Evolutionary conservation across 139 green algal species (phyloP), one percentile per base, ranked within the genome.

Genomic region (Marvania coccoides): DNA sequence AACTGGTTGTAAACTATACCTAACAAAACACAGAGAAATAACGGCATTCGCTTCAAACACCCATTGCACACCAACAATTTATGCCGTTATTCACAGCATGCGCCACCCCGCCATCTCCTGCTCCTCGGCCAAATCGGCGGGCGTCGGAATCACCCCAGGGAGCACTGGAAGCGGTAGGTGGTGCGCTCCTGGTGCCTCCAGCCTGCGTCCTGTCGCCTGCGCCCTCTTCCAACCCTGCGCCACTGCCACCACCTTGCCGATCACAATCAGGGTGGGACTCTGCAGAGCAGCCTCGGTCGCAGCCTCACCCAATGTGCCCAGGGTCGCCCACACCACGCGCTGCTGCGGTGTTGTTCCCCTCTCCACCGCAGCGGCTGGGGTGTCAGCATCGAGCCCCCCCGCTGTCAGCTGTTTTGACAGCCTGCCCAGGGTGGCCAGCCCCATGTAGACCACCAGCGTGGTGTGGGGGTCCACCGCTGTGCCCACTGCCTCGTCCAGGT

Each of bases 391-490:
- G 14, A 92, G 61, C 5, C 92, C 92, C 1, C 26, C 67, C 12
- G 48, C 58, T 3, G 75, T 34, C 15, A 99, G 79, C 71, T 85
- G 77, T 48, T 63, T n/a, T 2, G 74, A 65, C 33, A 97, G 80
- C 8, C 37, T 47, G 6, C 89, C 86, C 46, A 99, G 82, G 30
- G 87, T 98, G 29, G 67, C 69, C 26, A 99, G 81, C 1, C 94
- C 94, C 95, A 99, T 99, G 83, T 99, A 99, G 6, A 98, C 83
- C 1, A 98, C 87, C 4, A 98, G 87, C 4, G 95, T 99, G 45
- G 93, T 94, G 82, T 91, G 48, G 0, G 82, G 78, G 75, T 98
- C 92, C 4, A 83, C 84, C 5, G 70, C 78, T 7, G 71, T 75
- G 14, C 64, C 69, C 7, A 88, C 33, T 4, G 80, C 67, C 24